Percentiles rank a stretch among this genome's conserved stretches.
phyloP scores from a whole-genome alignment of 345 rosid species.

The Corchorus olitorius region DNA sequence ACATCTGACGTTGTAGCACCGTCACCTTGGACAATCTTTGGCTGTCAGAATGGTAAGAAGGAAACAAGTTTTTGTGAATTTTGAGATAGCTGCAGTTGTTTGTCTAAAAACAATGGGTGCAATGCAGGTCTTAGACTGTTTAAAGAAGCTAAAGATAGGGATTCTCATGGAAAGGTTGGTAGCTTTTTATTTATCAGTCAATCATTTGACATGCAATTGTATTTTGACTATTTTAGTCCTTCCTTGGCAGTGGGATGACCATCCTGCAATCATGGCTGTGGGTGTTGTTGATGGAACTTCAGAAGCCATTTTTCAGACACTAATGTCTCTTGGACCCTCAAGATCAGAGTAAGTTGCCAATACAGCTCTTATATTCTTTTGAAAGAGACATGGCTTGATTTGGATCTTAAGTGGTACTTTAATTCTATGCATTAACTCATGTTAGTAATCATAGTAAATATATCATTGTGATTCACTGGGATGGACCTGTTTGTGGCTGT shows the following conservation, averaged over 20 bases:
- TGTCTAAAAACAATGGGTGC: slow-evolving; percentile 23
- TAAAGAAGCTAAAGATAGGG: slow-evolving; percentile 88
- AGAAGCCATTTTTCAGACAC: slow-evolving; percentile 88
- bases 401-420: background rate
- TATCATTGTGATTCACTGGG: slow-evolving; percentile 1
- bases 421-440: background rate
- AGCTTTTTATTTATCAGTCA: slow-evolving; percentile 23
- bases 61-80: slow-evolving; percentile 5
- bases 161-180: slow-evolving; percentile 67
- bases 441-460: background rate
- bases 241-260: slow-evolving; percentile 82
- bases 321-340: slow-evolving; percentile 93
- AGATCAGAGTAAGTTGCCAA: slow-evolving; percentile 75
- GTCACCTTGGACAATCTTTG: slow-evolving; percentile 93
- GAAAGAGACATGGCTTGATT: slow-evolving; percentile 11
- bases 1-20: slow-evolving; percentile 91
- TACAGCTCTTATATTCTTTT: background rate
- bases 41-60: slow-evolving; percentile 82
- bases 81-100: slow-evolving; percentile 13
- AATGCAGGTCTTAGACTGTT: slow-evolving; percentile 83
- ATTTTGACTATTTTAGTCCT: slow-evolving; percentile 14
- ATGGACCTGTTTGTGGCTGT: background rate
- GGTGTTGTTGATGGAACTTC: slow-evolving; percentile 94
- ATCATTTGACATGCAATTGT: slow-evolving; percentile 6
- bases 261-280: slow-evolving; percentile 98